Evolutionary conservation across 1,139 yeast genomes (phyloP).

Genomic region (Zygosaccharomyces sapae): DNA sequence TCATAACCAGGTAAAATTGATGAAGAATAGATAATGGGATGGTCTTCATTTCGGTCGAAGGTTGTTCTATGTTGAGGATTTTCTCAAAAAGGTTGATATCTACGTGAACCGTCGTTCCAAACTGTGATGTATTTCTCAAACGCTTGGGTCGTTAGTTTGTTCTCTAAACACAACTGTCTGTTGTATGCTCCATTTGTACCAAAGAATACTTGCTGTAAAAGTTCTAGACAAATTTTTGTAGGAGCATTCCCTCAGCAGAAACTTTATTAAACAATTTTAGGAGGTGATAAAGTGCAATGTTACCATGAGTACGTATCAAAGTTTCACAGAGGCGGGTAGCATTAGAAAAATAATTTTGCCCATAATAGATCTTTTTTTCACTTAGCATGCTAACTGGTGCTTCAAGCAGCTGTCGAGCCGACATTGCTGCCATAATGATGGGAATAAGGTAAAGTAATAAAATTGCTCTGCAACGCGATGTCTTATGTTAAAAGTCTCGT

Average conservation of each 20-base stretch:
- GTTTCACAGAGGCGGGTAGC: constrained; percentile 22
- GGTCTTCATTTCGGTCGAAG: constrained; percentile 14
- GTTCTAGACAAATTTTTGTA: constrained; percentile 36
- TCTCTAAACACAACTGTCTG: constrained; percentile 24
- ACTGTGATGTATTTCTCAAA: constrained; percentile 30
- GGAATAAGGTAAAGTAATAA: constrained; percentile 36
- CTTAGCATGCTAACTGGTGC: constrained; percentile 14
- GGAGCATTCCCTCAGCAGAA: constrained; percentile 30
- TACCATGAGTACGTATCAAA: constrained; percentile 37
- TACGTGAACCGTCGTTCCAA: constrained; percentile 38
- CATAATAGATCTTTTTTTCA: constrained; percentile 13
- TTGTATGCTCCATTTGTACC: constrained; percentile 12
- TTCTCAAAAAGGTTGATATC: constrained; percentile 22
- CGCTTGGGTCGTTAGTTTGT: constrained; percentile 26
- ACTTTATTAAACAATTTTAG: constrained; percentile 36
- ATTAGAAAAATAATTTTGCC: constrained; percentile 26
- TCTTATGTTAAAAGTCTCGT: constrained; percentile 20
- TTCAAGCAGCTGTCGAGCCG: constrained; percentile 31
- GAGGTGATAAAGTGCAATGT: constrained; percentile 40
- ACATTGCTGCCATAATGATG: constrained; percentile 32
- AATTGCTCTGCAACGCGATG: constrained; percentile 33
- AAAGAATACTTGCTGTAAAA: constrained; percentile 38
- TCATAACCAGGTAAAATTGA: constrained; percentile 14
- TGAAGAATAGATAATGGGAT: constrained; percentile 15
- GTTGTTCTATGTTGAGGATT: constrained; percentile 21